Evolutionary conservation across 805 yeast genomes (phyloP), one percentile per base, ranked within the genome.

Genomic region (Vanderwaltozyma verrucispora): DNA sequence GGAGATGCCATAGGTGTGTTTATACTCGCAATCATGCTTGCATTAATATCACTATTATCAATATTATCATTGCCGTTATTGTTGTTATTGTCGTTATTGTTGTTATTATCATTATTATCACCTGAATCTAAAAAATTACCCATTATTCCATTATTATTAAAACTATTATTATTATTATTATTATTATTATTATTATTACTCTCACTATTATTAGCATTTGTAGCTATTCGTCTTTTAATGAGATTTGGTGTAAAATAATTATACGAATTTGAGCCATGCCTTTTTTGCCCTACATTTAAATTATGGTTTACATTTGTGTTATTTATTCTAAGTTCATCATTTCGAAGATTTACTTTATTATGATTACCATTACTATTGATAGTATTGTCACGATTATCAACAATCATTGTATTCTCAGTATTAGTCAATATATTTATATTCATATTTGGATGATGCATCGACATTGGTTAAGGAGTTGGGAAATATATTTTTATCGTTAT

Each of bases 181-280:
- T 40, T 33, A n/a, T n/a, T n/a, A n/a, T 33, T 24, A 32, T 30
- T 31, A 16, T 30, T 37, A 14, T n/a, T 37, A 26, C 25, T 39
- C 20, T 19, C 31, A 3, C 28, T 17, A 24, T 17, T 30, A 30
- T 31, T 27, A 16, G 35, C 36, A 27, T 40, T 33, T 18, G 44
- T 44, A 14, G 48, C 45, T 37, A 48, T 36, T 40, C 58, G 54
- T 43, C 53, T 51, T 36, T 52, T 54, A 6, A 33, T 34, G 32
- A 36, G 29, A 7, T 38, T 37, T 9, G 42, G 29, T 28, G 46
- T 43, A 24, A 32, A 35, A 33, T 39, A 42, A 28, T 42, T 43
- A n/a, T 43, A 43, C 12, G 57, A 43, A 27, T 43, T 41, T 1
- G 56, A 52, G 28, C 43, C 40, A 19, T 50, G 55, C 36, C 59